phyloP scores from a whole-genome alignment of 2,329 filamentous ascomycete species.

The Neopestalotiopsis sp. region DNA sequence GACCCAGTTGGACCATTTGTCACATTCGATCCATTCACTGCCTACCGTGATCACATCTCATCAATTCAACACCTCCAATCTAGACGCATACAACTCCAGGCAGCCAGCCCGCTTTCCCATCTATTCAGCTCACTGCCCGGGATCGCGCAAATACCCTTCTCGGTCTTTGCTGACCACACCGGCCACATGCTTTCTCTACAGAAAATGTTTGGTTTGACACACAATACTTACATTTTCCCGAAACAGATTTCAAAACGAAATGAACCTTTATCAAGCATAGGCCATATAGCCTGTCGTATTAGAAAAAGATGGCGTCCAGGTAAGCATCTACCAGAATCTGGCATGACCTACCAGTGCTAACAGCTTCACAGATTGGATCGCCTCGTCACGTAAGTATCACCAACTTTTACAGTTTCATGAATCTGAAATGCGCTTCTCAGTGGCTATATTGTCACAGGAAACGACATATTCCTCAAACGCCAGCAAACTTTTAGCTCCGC shows the following conservation, averaged over 20 bases:
- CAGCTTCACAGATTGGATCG: constrained; percentile 72
- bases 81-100: neutral
- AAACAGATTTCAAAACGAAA: constrained; percentile 13
- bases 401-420: neutral
- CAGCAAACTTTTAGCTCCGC: neutral
- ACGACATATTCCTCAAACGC: neutral
- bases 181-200: neutral
- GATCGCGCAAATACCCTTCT: neutral
- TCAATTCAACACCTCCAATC: neutral
- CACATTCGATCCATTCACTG: neutral
- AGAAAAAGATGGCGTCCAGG: constrained; percentile 63
- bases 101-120: neutral
- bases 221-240: constrained; percentile 10
- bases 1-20: neutral
- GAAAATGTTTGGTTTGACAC: neutral
- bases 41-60: neutral
- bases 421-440: neutral
- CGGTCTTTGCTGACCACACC: neutral
- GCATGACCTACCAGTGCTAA: constrained; percentile 27
- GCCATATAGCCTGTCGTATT: constrained; percentile 22
- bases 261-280: constrained; percentile 22
- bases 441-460: neutral
- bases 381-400: constrained; percentile 78
- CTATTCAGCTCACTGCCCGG: neutral
- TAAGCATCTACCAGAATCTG: constrained; percentile 33